Evolutionary conservation across 176 grass and related monocot species (phyloP), one percentile per base, ranked within the genome.

Genomic region (Avena eriantha): DNA sequence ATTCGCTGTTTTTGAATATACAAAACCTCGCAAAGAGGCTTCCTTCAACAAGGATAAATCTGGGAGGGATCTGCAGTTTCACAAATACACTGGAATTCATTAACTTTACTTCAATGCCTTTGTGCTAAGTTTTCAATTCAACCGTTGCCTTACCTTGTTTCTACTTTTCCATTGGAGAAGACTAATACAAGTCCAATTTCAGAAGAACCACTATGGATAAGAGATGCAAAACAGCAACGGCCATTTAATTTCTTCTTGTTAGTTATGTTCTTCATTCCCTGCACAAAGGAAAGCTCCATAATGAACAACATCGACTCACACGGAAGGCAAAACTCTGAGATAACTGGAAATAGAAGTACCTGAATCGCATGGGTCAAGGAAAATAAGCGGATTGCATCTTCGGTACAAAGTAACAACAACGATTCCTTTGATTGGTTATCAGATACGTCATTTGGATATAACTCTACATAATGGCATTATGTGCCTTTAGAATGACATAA

Each of bases 21-120:
- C 83, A 86, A 96, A 94, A 63, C 94, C 90, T 88, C 77, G 70
- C 78, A 96, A 81, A 80, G 85, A 93, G 59, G 82, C 39, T 43
- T 99, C 87, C 81, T 96, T 96, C 85, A 99, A 87, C 76, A 96
- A 63, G 33, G 91, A 89, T 78, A 99, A 89, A 93, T 99, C 92
- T 82, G 94, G 90, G 59, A 96, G 82, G 21, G 97, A 94, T 86
- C 97, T 96, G 86, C 88, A 98, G 79, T 88, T 90, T 84, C 69
- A 88, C 65, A 73, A 69, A 43, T 51, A 80, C 3, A 43, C 14
- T 69, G 57, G 76, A 53, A 77, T 65, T 76, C 19, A 48, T 87
- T 35, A 10, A 87, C 9, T 14, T 57, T 36, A 80, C 54, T 81
- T 61, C 18, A 10, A 63, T 77, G 54, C 63, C 31, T 45, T 56